Evolutionary conservation across 192 early-diverging fungal genomes (phyloP).

Genomic region (Hyaloraphidium curvatum): DNA sequence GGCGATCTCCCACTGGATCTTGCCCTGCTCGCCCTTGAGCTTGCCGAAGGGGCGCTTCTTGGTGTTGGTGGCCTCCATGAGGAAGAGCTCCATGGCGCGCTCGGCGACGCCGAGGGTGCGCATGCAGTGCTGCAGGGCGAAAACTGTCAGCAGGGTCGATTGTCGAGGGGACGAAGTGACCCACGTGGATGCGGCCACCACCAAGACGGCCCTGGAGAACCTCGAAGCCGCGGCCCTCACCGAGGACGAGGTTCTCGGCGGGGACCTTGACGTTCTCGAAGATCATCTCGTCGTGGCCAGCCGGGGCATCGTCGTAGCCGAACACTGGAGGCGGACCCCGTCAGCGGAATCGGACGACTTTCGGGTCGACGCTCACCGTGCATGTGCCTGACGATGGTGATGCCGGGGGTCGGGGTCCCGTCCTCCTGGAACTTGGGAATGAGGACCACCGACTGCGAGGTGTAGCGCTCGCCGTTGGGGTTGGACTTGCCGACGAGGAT

Average conservation of each 20-base stretch:
- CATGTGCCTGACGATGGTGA: slow-evolving; percentile 68
- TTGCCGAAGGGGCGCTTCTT: background rate
- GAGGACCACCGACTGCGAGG: slow-evolving; percentile 74
- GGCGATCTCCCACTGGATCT: slow-evolving; percentile 41
- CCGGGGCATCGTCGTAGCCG: slow-evolving; percentile 89
- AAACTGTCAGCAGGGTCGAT: too few relatives aligned
- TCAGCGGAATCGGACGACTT: too few relatives aligned
- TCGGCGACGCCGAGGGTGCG: slow-evolving; percentile 82
- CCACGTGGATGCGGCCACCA: slow-evolving; percentile 13
- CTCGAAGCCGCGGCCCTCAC: slow-evolving; percentile 92
- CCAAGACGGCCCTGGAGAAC: slow-evolving; percentile 92
- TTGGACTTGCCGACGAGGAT: slow-evolving; percentile 81
- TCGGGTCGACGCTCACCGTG: too few relatives aligned
- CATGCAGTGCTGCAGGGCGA: too few relatives aligned
- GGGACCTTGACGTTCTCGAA: slow-evolving; percentile 82
- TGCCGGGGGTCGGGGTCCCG: too few relatives aligned
- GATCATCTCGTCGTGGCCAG: slow-evolving; percentile 85
- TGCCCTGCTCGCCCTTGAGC: background rate
- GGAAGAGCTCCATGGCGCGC: slow-evolving; percentile 43
- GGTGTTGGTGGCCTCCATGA: background rate
- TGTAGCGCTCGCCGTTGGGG: slow-evolving; percentile 39
- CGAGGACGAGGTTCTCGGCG: slow-evolving; percentile 66
- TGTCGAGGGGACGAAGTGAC: too few relatives aligned
- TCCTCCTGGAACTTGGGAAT: too few relatives aligned
- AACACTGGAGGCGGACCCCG: slow-evolving; percentile 36